Evolutionary conservation across 768 basidiomycete species (phyloP).

Genomic region (Calocybe cyanea): DNA sequence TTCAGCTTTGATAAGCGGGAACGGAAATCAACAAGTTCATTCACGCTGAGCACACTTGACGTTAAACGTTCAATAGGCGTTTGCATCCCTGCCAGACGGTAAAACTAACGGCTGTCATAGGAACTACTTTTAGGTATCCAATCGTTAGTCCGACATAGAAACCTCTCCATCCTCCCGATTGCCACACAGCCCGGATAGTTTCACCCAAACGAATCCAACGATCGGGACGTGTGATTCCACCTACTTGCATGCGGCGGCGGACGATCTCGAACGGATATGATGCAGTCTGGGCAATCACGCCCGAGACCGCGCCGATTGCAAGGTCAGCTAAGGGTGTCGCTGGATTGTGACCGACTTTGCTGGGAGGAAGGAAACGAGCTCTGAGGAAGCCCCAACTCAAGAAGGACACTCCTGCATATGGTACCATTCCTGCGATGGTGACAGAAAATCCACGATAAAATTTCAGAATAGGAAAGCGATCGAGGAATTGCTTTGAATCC

Average conservation of each 20-base stretch:
- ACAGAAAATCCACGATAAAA: slow-evolving; percentile 98
- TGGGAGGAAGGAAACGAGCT: slow-evolving; percentile 50
- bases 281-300: slow-evolving; percentile 80
- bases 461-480: slow-evolving; percentile 72
- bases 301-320: slow-evolving; percentile 79
- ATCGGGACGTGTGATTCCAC: slow-evolving; percentile 74
- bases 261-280: slow-evolving; percentile 96
- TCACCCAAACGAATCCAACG: slow-evolving; percentile 79
- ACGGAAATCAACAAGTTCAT: slow-evolving; percentile 6
- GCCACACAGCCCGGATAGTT: slow-evolving; percentile 67
- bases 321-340: slow-evolving; percentile 62
- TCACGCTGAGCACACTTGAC: slow-evolving; percentile 3
- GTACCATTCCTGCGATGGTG: slow-evolving; percentile 87
- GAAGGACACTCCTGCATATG: slow-evolving; percentile 94
- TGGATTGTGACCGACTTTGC: slow-evolving; percentile 30
- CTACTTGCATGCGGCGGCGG: slow-evolving; percentile 92
- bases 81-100: slow-evolving; percentile 87
- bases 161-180: slow-evolving; percentile 70
- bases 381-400: slow-evolving; percentile 83
- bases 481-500: slow-evolving; percentile 35
- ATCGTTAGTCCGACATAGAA: slow-evolving; percentile 91
- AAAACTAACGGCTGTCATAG: slow-evolving; percentile 93
- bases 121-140: slow-evolving; percentile 91
- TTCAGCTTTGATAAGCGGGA: slow-evolving; percentile 5
- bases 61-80: slow-evolving; percentile 42